These are phyloP conservation scores for Eimeria falciformis DNA, from an alignment of 169 alveolate genomes.

Conservation along the genomic window DNA sequence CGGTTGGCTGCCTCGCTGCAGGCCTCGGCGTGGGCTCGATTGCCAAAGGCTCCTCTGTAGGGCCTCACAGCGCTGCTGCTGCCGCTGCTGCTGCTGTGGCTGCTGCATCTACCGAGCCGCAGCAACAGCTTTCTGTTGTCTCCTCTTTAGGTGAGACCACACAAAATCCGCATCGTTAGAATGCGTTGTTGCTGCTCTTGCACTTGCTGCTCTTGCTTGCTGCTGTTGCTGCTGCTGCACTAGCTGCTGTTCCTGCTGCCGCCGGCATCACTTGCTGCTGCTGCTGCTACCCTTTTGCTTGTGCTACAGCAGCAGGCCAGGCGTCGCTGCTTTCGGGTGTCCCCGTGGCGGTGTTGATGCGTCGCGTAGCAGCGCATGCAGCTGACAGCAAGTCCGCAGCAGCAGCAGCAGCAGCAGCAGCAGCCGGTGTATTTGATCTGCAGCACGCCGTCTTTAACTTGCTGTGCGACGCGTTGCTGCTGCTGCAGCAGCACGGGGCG, in stretches of 20 bases:
- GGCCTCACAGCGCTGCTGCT: neutral
- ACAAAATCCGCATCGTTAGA: neutral
- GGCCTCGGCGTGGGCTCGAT: slow-evolving; percentile 29
- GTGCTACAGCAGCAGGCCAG: slow-evolving; percentile 1
- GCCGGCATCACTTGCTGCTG: neutral
- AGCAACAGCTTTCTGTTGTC: neutral
- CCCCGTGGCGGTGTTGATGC: slow-evolving; percentile 57
- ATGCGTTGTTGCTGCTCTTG: neutral
- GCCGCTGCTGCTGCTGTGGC: slow-evolving; percentile 1
- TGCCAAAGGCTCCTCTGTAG: neutral
- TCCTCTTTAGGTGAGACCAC: neutral
- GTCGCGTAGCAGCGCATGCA: slow-evolving; percentile 70
- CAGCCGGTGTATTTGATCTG: slow-evolving; percentile 13
- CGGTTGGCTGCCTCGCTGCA: slow-evolving; percentile 63
- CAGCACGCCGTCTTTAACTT: slow-evolving; percentile 51
- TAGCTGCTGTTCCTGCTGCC: too few species aligned
- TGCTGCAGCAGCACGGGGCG: slow-evolving; percentile 65
- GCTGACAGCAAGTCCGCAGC: slow-evolving; percentile 70
- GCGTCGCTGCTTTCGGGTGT: slow-evolving; percentile 17
- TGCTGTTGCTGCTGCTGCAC: neutral
- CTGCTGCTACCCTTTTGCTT: neutral
- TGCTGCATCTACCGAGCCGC: neutral
- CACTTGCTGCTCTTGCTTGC: neutral
- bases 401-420: slow-evolving; percentile 52
- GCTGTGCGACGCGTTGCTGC: slow-evolving; percentile 62